phyloP scores from a whole-genome alignment of 164 flowering plant species.

The Berberis thunbergii region DNA sequence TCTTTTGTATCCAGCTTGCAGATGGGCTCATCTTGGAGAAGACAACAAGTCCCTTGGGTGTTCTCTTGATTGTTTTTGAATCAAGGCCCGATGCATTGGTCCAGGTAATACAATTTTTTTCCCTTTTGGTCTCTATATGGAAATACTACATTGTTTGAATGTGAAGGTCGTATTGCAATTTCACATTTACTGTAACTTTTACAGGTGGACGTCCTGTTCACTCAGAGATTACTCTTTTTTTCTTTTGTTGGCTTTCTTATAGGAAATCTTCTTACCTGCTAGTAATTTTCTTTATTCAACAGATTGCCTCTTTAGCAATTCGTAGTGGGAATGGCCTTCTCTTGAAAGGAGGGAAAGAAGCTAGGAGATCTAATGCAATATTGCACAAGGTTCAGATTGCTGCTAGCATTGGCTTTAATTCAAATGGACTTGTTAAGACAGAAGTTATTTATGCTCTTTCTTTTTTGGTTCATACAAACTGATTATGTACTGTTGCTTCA shows the following conservation, averaged over 20 bases:
- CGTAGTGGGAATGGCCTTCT: conserved; percentile 96
- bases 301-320: conserved; percentile 96
- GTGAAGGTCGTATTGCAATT: background rate
- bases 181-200: too few relatives aligned
- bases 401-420: background rate
- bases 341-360: conserved; percentile 98
- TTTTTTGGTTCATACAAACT: background rate
- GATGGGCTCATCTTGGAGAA: conserved; percentile 91
- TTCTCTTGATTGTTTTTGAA: conserved; percentile 92
- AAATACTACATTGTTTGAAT: background rate
- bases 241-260: background rate
- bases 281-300: conserved; percentile 7
- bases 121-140: background rate
- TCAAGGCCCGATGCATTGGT: conserved; percentile 98
- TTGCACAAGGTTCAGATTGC: conserved; percentile 65
- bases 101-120: conserved; percentile 44
- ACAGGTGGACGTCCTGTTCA: too few relatives aligned
- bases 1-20: conserved; percentile 51
- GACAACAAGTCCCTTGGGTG: conserved; percentile 85
- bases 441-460: background rate
- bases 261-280: background rate
- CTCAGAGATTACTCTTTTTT: too few relatives aligned
- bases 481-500: background rate
- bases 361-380: conserved; percentile 74
- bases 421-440: background rate